These are phyloP conservation scores for Coprinopsis strossmayeri DNA, from an alignment of 768 basidiomycete genomes.

Conservation along the genomic window DNA sequence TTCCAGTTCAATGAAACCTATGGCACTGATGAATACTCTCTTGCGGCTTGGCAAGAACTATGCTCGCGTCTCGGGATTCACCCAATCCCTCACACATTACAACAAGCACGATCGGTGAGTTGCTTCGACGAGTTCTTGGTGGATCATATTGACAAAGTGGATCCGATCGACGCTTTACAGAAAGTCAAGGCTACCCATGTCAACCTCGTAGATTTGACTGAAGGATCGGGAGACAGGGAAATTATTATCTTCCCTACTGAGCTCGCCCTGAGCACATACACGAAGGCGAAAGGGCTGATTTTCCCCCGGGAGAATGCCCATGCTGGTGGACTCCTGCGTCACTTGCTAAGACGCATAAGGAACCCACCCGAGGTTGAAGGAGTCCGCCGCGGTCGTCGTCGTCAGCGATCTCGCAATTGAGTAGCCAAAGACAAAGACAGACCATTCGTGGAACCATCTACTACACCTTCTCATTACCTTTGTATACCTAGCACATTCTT, in stretches of 20 bases:
- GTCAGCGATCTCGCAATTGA: no score
- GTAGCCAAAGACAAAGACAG: no score
- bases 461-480: neutral
- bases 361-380: neutral
- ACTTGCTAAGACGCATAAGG: conserved; percentile 20
- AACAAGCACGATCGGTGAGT: conserved; percentile 18
- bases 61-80: conserved; percentile 20
- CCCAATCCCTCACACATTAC: conserved; percentile 21
- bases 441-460: no score
- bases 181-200: conserved; percentile 24
- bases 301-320: conserved; percentile 24
- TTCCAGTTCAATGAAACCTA: conserved; percentile 26
- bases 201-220: conserved; percentile 33
- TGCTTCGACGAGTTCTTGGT: no score
- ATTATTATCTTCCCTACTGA: conserved; percentile 20
- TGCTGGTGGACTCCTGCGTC: conserved; percentile 22
- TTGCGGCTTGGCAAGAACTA: conserved; percentile 23
- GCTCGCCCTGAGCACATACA: conserved; percentile 25
- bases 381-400: neutral
- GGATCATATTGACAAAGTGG: no score
- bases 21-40: conserved; percentile 23
- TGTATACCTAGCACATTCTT: neutral
- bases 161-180: conserved; percentile 12
- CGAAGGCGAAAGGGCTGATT: conserved; percentile 15
- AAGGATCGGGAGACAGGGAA: conserved; percentile 11